A percentile compares a stretch with the other conserved stretches of the same genome.
phyloP scores from a whole-genome alignment of 768 basidiomycete species.

The Trametes cinnabarina region DNA sequence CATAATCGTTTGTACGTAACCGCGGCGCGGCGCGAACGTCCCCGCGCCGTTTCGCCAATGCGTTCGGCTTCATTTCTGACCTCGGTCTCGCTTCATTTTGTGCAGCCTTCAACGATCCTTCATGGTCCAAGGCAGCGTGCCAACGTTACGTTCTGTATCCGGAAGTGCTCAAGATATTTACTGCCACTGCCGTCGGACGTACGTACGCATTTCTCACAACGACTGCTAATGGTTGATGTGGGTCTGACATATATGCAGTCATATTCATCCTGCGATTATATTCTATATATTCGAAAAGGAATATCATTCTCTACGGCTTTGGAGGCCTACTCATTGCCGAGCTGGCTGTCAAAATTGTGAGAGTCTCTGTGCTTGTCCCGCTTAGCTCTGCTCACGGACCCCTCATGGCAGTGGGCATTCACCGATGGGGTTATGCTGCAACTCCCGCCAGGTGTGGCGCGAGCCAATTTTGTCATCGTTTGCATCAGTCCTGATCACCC shows the following conservation, averaged over 20 bases:
- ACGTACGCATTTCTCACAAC: neutral
- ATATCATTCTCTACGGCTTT: conserved; percentile 18
- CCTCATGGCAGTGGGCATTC: conserved; percentile 24
- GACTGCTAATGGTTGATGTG: neutral
- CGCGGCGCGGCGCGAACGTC: neutral
- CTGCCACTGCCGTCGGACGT: conserved; percentile 23
- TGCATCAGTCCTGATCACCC: neutral
- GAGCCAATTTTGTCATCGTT: neutral
- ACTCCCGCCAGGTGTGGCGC: conserved; percentile 25
- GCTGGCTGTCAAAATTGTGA: conserved; percentile 26
- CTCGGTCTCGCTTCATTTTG: neutral
- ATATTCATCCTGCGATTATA: conserved; percentile 29
- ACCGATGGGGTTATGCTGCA: conserved; percentile 23
- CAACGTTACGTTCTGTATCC: conserved; percentile 25
- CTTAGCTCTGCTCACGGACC: neutral
- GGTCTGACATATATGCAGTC: conserved; percentile 6
- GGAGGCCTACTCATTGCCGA: conserved; percentile 16
- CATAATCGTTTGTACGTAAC: conserved; percentile 26
- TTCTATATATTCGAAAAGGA: conserved; percentile 24
- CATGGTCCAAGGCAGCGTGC: conserved; percentile 20
- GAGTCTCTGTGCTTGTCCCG: neutral
- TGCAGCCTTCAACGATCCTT: conserved; percentile 22
- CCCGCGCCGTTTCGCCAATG: neutral
- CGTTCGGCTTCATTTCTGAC: neutral
- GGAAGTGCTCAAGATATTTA: conserved; percentile 27